Evolutionary conservation across 2,329 filamentous ascomycete species (phyloP), one percentile per base, ranked within the genome.

Genomic region (Ascomycota sp.): DNA sequence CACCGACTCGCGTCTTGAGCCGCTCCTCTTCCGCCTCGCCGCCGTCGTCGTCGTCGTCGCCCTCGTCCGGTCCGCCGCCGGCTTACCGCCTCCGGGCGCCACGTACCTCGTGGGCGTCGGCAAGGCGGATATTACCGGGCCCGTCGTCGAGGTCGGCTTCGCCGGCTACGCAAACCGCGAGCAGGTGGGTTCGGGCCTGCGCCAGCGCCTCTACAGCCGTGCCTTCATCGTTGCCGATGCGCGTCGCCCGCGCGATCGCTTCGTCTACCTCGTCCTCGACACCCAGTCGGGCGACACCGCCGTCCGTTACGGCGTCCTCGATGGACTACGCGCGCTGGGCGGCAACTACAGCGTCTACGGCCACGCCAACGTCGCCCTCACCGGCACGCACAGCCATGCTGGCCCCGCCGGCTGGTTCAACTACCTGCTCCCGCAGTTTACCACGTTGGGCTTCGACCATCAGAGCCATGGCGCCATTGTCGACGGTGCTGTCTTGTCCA

Each of bases 321-420:
- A 86, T 35, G 78, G 71, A 1, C 60, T 95, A 7, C 58, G 62
- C 29, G 61, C 57, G 0, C 57, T 92, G 7, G 86, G 84, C 0
- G 52, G 61, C 11, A 73, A 76, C 3, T 92, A 84, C 50, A 60
- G 67, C 2, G 56, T 75, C 25, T 95, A 93, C 53, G 69, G 65
- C 32, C 68, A 78, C 45, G 66, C 78, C 44, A 95, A 92, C 47
- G 57, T 93, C 27, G 86, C 86, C 27, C 68, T 95, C 16, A 92
- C 82, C 0, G 86, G 84, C 35, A 95, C 86, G 0, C 86, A 95
- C 52, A 89, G 80, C 24, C 86, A 95, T 55, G 76, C 83, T 21
- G 86, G 84, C 0, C 84, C 86, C 0, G 86, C 79, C 2, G 86
- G 78, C 6, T 95, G 83, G 82, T 63, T 91, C 50, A 95, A 95